Base-by-base conservation (phyloP, 208 protist species). In the Angomonas ambiguus region DNA sequence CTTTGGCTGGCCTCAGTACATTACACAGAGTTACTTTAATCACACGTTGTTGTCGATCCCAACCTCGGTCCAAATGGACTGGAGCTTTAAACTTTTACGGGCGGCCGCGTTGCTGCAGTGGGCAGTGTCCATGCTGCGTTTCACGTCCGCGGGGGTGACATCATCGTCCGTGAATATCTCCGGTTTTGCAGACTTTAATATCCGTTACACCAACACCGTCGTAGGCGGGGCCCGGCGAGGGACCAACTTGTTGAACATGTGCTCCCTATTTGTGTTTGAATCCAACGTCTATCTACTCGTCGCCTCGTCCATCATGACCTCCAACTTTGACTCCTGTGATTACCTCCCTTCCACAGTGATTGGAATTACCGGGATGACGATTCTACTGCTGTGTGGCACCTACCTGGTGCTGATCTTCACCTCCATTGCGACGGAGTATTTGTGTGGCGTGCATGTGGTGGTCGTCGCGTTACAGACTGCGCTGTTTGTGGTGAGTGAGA, bases 101-200 rank as follows among this genome's bases (percentile, higher is more conserved):
- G 69, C 73, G 1, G 51, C 77, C 5, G 59, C 70, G 5, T 59
- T 77, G 53, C 22, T 55, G 1, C 82, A 89, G 65, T 87, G 71
- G 69, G 32, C 63, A 28, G 28, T 87, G 24, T 61, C 80, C 6
- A 42, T 91, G 16, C 31, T 87, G 18, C 82, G 87, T 22, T 75
- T 88, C 41, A 38, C 69, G 16, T n/a, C n/a, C n/a, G n/a, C n/a
- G 71, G 74, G 51, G 69, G 80, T 55, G 61, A 83, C 62, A 61
- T 82, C 49, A 72, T 67, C 24, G 51, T 93, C 84, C 6, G 82
- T 85, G 33, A 82, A 77, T 66, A 67, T 68, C 16, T 74, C 91
- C 33, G 87, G 87, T 49, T 91, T 91, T 59, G 80, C 87, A 3
- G 80, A 82, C 69, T 93, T 88, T 77, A 78, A 80, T 30, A 71